Conservation (phyloP, 2,329 filamentous ascomycete species). For the Calonectria pauciramosa region DNA sequence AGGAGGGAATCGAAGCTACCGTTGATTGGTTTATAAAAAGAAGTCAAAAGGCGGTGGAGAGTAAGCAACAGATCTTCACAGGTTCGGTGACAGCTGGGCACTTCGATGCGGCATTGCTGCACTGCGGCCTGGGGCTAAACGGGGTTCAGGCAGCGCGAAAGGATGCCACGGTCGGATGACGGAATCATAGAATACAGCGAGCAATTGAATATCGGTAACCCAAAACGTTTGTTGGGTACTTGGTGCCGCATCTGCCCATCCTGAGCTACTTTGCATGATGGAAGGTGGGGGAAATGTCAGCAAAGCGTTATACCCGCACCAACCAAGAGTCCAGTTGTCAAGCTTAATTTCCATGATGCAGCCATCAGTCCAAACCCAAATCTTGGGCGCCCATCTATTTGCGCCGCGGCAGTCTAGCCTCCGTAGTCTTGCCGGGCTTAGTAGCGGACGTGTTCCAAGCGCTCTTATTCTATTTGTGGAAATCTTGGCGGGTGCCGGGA, state of each 20-base stretch:
- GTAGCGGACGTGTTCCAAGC: not conserved
- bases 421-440: not conserved
- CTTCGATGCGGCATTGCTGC: not conserved
- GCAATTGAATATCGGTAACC: not conserved
- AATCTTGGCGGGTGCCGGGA: not conserved
- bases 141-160: not conserved
- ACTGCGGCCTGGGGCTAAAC: not conserved
- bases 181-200: too few species aligned
- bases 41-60: not conserved
- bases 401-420: not conserved
- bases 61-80: not conserved
- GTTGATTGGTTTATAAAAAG: constrained; percentile 39
- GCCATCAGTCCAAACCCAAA: not conserved
- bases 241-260: not conserved
- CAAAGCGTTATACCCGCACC: not conserved
- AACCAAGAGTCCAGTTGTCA: not conserved
- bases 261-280: not conserved
- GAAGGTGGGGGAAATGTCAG: not conserved
- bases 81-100: not conserved
- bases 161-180: not conserved
- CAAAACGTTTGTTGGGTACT: not conserved
- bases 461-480: constrained; percentile 4
- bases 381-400: not conserved
- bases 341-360: not conserved
- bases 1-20: constrained; percentile 32